phyloP scores from a whole-genome alignment of 768 basidiomycete species.

The Naganishia kalamii region DNA sequence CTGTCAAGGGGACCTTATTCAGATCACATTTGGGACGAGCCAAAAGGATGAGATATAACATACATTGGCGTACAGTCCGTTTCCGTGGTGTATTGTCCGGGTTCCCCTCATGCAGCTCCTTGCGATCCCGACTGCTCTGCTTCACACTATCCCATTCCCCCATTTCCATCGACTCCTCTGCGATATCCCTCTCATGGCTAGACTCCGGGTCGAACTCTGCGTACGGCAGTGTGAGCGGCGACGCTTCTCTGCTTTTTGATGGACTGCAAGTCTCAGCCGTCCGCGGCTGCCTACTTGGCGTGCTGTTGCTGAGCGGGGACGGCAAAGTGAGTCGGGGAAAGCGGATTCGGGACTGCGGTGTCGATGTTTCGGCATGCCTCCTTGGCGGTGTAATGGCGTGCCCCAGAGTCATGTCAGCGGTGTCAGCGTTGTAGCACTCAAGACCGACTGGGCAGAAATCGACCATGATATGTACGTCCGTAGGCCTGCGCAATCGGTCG shows the following conservation, averaged over 20 bases:
- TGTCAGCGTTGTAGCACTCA: too few species aligned
- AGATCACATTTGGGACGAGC: neutral
- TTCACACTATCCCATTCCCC: neutral
- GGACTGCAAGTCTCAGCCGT: neutral
- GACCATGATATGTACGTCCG: too few species aligned
- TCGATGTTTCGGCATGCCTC: neutral
- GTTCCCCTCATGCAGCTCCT: neutral
- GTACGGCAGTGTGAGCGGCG: slow-evolving; percentile 2
- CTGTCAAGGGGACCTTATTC: neutral
- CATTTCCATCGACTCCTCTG: neutral
- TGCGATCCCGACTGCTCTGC: neutral
- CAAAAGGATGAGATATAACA: neutral
- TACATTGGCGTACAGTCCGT: neutral
- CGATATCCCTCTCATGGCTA: neutral
- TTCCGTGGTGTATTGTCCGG: neutral
- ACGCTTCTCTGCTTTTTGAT: neutral
- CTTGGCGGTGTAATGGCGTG: neutral
- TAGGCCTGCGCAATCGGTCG: too few species aligned
- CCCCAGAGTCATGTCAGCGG: too few species aligned
- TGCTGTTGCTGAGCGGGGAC: neutral
- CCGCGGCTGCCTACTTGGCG: too few species aligned
- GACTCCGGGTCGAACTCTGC: neutral
- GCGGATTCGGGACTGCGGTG: neutral
- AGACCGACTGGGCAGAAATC: too few species aligned
- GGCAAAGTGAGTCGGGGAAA: neutral